Conservation (phyloP, 1,284 basidiomycete species). For the Boletellus deceptivus region DNA sequence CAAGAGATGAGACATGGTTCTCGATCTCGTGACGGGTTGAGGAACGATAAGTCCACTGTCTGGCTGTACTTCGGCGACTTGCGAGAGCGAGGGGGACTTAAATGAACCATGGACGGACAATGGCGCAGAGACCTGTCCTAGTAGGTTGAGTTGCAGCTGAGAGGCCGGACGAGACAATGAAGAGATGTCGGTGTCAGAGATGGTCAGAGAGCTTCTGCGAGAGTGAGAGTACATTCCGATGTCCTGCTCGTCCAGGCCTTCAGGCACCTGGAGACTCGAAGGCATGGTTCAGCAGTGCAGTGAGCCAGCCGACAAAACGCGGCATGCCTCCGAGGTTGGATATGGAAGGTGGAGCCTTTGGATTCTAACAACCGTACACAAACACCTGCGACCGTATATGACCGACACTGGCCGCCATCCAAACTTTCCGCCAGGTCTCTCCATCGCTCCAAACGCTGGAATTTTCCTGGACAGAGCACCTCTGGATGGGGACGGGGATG, state of each 20-base stretch:
- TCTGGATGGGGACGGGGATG: background rate
- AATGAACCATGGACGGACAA: conserved; percentile 4
- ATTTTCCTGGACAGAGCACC: background rate
- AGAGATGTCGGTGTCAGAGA: conserved; percentile 30
- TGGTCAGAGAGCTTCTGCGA: conserved; percentile 21
- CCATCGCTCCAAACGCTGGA: conserved; percentile 24
- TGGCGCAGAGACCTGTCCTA: background rate
- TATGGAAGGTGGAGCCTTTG: conserved; percentile 5
- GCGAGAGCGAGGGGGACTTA: conserved; percentile 28
- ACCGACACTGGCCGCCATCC: conserved; percentile 15
- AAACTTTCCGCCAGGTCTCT: conserved; percentile 37
- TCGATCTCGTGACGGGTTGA: conserved; percentile 36
- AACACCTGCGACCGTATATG: background rate
- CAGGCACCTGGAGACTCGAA: conserved; percentile 8
- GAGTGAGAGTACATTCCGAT: conserved; percentile 30
- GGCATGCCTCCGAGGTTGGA: background rate
- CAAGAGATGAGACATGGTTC: conserved; percentile 38
- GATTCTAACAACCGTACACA: conserved; percentile 13
- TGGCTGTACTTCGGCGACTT: conserved; percentile 14
- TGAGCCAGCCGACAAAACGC: background rate
- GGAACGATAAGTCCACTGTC: conserved; percentile 6
- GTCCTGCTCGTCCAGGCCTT: conserved; percentile 30
- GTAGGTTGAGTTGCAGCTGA: conserved; percentile 4
- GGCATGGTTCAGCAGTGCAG: conserved; percentile 8
- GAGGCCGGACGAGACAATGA: conserved; percentile 19